Base-by-base conservation (phyloP, 1,284 basidiomycete genomes). In the Psilocybe mexicana region DNA sequence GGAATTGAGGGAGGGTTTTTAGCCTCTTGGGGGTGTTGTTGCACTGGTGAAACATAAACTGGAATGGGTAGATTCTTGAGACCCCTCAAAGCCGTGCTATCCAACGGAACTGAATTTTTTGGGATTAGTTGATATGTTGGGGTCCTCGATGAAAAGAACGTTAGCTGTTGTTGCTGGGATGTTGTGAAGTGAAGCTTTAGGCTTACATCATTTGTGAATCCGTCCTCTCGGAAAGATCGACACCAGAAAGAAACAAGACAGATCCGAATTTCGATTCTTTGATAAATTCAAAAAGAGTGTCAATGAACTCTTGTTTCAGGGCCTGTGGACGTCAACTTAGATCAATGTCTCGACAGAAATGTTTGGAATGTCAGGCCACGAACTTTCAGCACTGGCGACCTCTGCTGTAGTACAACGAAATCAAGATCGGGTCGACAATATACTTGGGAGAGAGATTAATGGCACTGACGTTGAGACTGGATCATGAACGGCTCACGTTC, bases 361-460 rank as follows among this genome's bases (percentile, higher is more conserved):
- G 14, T 40, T n/a, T 40, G 38, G 24, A 47, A 55, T 8, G 30
- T 6, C 30, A 53, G 6, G 40, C 45, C 23, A 58, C 70, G 23
- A 53, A 87, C 90, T 76, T 90, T 90, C 56, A 93, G 69, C 1
- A 82, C 82, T 10, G 91, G 92, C 8, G 91, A 91, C 56, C 90
- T 76, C 65, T 93, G 91, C 65, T 92, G 91, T 12, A 92, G 69
- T 49, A 91, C 75, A 18, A 83, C 75, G 18, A 90, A 59, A 48
- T 80, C 70, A 44, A 72, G 65, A 6, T 75, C 77, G 36, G 76
- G 68, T 45, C 75, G 79, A 3, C 87, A 86, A 64, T 86, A 92
- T 12, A 93, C 90, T 92, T 35, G 49, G 25, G 49, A 10, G 49
- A 10, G 49, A 50, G 52, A 35, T 40, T 43, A 35, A 33, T 36